Percentiles rank a stretch among this genome's conserved stretches.
phyloP scores from a whole-genome alignment of 2,329 filamentous ascomycete species.

The Pyricularia grisea region DNA sequence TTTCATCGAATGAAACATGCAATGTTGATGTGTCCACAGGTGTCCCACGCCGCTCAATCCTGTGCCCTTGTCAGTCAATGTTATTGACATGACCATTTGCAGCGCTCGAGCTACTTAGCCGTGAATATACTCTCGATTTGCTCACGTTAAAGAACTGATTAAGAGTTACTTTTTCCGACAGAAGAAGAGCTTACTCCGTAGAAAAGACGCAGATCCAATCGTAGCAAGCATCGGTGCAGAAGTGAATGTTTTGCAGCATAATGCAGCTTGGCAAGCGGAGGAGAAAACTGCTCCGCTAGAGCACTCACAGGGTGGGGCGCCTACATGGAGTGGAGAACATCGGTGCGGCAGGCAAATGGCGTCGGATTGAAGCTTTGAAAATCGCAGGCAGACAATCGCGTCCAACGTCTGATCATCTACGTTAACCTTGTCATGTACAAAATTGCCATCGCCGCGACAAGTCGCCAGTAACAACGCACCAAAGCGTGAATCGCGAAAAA shows the following conservation, averaged over 20 bases:
- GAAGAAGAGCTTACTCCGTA: too few relatives aligned
- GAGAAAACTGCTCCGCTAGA: not conserved
- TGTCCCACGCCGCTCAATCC: not conserved
- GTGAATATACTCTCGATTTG: too few relatives aligned
- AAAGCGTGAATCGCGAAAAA: not conserved
- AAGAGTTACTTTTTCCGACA: too few relatives aligned
- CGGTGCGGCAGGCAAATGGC: not conserved
- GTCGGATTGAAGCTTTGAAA: not conserved
- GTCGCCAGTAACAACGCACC: not conserved
- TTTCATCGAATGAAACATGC: not conserved
- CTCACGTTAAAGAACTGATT: too few relatives aligned
- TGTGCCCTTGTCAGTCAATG: too few relatives aligned
- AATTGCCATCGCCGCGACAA: not conserved
- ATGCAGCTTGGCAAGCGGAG: too few relatives aligned
- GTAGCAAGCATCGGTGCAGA: too few relatives aligned
- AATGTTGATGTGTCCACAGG: not conserved
- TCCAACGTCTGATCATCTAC: not conserved
- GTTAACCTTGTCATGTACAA: not conserved
- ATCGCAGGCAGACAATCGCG: not conserved
- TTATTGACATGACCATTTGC: too few relatives aligned
- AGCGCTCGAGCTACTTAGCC: too few relatives aligned
- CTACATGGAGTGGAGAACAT: not conserved
- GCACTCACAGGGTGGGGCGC: not conserved
- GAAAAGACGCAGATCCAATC: too few relatives aligned
- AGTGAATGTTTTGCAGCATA: too few relatives aligned